Conservation (phyloP, 495 filamentous ascomycete species). For the Penicillium desertorum region DNA sequence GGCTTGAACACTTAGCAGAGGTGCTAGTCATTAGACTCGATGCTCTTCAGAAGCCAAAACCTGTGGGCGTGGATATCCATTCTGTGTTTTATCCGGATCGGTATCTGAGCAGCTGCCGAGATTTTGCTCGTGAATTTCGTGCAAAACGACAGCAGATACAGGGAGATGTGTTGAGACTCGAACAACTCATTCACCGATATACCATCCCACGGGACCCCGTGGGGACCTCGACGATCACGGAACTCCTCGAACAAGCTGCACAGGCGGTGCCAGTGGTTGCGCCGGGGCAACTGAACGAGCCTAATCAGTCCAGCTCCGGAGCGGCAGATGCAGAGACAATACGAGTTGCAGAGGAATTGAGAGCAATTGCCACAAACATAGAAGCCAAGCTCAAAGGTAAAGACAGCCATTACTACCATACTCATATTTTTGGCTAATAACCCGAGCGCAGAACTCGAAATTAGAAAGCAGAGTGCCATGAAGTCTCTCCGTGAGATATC, state of each 20-base stretch:
- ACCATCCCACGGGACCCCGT: constrained; percentile 23
- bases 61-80: constrained; percentile 64
- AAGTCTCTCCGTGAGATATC: constrained; percentile 49
- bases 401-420: neutral
- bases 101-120: constrained; percentile 62
- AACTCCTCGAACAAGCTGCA: constrained; percentile 42
- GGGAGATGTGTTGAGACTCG: constrained; percentile 44
- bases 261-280: constrained; percentile 27
- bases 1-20: constrained; percentile 60
- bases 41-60: constrained; percentile 44
- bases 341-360: constrained; percentile 40
- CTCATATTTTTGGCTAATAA: constrained; percentile 14
- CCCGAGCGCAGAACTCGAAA: constrained; percentile 48
- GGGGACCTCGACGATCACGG: constrained; percentile 29
- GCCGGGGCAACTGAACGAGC: constrained; percentile 24
- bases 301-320: constrained; percentile 20
- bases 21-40: constrained; percentile 63
- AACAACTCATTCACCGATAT: constrained; percentile 37
- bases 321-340: constrained; percentile 27
- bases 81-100: constrained; percentile 73
- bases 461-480: constrained; percentile 48
- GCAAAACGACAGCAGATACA: constrained; percentile 37
- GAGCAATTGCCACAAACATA: constrained; percentile 41
- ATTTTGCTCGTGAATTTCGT: constrained; percentile 53
- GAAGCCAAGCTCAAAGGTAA: constrained; percentile 53